phyloP scores from a whole-genome alignment of 768 basidiomycete genomes.

The Leccinum arenicola region DNA sequence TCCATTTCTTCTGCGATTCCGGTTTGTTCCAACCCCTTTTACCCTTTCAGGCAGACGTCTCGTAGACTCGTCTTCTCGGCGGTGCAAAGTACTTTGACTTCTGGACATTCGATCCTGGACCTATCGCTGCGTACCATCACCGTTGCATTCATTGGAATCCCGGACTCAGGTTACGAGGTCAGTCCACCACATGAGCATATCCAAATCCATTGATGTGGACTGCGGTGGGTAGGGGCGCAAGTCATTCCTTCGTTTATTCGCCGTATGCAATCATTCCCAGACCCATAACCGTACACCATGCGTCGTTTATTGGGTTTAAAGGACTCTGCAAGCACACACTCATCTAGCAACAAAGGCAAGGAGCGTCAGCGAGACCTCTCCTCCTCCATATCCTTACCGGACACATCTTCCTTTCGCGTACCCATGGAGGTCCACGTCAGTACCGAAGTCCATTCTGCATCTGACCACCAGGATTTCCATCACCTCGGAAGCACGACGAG shows the following conservation, averaged over 20 bases:
- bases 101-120: neutral
- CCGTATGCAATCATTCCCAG: conserved; percentile 12
- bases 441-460: conserved; percentile 28
- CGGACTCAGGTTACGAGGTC: conserved; percentile 9
- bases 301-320: conserved; percentile 33
- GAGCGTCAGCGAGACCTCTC: conserved; percentile 17
- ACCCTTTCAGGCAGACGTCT: neutral
- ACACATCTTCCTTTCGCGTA: conserved; percentile 1
- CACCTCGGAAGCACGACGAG: conserved; percentile 21
- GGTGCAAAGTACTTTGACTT: conserved; percentile 1
- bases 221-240: conserved; percentile 19
- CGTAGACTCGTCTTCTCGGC: neutral
- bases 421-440: conserved; percentile 28
- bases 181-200: conserved; percentile 7
- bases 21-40: conserved; percentile 1
- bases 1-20: conserved; percentile 13
- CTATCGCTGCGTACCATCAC: neutral
- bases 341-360: conserved; percentile 23
- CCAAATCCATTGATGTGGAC: conserved; percentile 10
- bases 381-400: conserved; percentile 2
- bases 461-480: conserved; percentile 13
- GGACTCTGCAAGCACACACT: conserved; percentile 11
- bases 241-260: conserved; percentile 13
- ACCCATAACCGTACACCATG: conserved; percentile 21
- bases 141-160: neutral